Conservation (phyloP, 2,329 filamentous ascomycete genomes). For the Fusarium heterosporum region DNA sequence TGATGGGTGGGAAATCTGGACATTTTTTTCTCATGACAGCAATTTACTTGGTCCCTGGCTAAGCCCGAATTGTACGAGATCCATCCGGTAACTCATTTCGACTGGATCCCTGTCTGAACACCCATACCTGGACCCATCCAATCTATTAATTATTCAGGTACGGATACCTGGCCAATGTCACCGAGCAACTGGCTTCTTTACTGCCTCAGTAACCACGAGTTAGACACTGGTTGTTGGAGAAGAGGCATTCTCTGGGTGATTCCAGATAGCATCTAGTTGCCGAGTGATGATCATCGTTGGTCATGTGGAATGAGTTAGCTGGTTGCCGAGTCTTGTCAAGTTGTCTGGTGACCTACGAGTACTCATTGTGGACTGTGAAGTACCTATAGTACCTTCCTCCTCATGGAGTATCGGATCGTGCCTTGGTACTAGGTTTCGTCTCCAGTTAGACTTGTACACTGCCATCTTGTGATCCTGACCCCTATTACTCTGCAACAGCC, state of each 20-base stretch:
- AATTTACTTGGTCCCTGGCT: slow-evolving; percentile 40
- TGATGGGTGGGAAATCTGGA: slow-evolving; percentile 34
- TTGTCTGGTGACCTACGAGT: slow-evolving; percentile 3
- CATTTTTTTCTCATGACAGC: slow-evolving; percentile 26
- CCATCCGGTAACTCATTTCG: slow-evolving; percentile 45
- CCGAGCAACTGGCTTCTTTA: slow-evolving; percentile 30
- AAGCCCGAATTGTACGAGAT: slow-evolving; percentile 44
- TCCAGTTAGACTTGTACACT: background rate
- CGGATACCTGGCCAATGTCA: slow-evolving; percentile 26
- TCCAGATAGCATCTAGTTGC: slow-evolving; percentile 17
- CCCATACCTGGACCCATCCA: slow-evolving; percentile 26
- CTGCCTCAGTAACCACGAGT: slow-evolving; percentile 5
- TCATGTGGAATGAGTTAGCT: slow-evolving; percentile 19
- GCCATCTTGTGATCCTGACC: slow-evolving; percentile 31
- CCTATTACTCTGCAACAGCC: slow-evolving; percentile 46
- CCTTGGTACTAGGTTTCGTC: background rate
- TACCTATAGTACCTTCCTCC: background rate
- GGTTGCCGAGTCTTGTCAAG: slow-evolving; percentile 21
- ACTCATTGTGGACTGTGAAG: background rate
- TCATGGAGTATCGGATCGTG: background rate
- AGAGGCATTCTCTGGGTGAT: background rate
- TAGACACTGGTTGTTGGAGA: slow-evolving; percentile 13
- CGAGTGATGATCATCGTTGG: slow-evolving; percentile 2
- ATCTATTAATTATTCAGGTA: slow-evolving; percentile 24
- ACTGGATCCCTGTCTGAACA: slow-evolving; percentile 34